Percentiles rank a stretch among this genome's conserved stretches.
These are phyloP conservation scores for Populus trichocarpa DNA, from an alignment of 441 rosid species.

Conservation along the genomic window DNA sequence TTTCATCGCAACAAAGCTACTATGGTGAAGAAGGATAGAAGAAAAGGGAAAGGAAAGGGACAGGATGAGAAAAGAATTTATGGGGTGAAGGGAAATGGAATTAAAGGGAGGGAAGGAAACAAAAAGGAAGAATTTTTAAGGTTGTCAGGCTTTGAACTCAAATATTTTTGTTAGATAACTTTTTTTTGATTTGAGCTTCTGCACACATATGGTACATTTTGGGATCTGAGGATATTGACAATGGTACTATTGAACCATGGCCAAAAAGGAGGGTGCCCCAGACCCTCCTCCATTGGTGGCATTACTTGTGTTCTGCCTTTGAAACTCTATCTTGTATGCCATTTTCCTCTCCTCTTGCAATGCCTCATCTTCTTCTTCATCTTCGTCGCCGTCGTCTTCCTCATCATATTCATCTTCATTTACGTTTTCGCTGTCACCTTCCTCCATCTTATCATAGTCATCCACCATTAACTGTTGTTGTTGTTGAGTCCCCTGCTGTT, in stretches of 20 bases:
- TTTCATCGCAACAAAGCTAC: not conserved
- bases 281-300: conserved; percentile 59
- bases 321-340: conserved; percentile 64
- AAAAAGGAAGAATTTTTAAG: not conserved
- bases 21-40: not conserved
- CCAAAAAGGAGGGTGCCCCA: conserved; percentile 55
- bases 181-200: conserved; percentile 4
- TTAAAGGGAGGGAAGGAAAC: not conserved
- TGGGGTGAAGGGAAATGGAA: not conserved
- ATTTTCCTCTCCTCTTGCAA: conserved; percentile 46
- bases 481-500: conserved; percentile 28
- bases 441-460: conserved; percentile 41
- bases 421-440: conserved; percentile 32
- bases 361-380: conserved; percentile 45
- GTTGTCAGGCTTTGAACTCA: conserved; percentile 10
- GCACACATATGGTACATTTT: conserved; percentile 20
- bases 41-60: not conserved
- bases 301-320: conserved; percentile 42
- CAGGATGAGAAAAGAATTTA: not conserved
- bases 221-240: not conserved
- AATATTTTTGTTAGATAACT: conserved; percentile 8
- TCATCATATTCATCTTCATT: conserved; percentile 37
- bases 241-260: conserved; percentile 57
- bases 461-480: conserved; percentile 33
- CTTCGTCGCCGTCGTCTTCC: conserved; percentile 29